Percentiles rank a stretch among this genome's conserved stretches.
phyloP scores from a whole-genome alignment of 176 grass and related monocot genomes.

The Aegilops umbellulata region DNA sequence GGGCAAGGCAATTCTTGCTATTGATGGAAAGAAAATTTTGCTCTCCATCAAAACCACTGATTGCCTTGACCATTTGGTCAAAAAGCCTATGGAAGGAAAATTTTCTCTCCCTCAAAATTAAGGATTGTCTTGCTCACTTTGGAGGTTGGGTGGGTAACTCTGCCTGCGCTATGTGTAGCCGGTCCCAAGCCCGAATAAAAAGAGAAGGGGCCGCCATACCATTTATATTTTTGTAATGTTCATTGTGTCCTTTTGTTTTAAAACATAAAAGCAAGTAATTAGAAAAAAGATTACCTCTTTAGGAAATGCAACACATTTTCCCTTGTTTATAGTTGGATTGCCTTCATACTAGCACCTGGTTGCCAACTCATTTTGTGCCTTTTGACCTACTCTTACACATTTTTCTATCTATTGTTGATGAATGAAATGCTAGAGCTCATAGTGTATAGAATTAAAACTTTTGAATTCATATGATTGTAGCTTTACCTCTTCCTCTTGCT shows the following conservation, averaged over 20 bases:
- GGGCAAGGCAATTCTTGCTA: not conserved
- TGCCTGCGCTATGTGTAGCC: not conserved
- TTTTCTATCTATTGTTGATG: not conserved
- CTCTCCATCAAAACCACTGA: not conserved
- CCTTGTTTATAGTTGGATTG: not conserved
- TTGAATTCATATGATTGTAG: not conserved
- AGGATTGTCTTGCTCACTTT: not conserved
- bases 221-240: not conserved
- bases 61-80: not conserved
- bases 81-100: not conserved
- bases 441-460: not conserved
- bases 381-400: not conserved
- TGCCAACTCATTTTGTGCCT: not conserved
- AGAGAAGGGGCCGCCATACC: not conserved
- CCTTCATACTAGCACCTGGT: not conserved
- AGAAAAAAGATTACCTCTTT: not conserved
- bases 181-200: not conserved
- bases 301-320: not conserved
- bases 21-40: not conserved
- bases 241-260: not conserved
- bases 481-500: not conserved
- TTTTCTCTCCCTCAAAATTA: not conserved
- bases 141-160: slow-evolving; percentile 14
- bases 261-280: not conserved
- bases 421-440: not conserved